Conservation (phyloP, 306 rosid species). For the Argentina anserina region DNA sequence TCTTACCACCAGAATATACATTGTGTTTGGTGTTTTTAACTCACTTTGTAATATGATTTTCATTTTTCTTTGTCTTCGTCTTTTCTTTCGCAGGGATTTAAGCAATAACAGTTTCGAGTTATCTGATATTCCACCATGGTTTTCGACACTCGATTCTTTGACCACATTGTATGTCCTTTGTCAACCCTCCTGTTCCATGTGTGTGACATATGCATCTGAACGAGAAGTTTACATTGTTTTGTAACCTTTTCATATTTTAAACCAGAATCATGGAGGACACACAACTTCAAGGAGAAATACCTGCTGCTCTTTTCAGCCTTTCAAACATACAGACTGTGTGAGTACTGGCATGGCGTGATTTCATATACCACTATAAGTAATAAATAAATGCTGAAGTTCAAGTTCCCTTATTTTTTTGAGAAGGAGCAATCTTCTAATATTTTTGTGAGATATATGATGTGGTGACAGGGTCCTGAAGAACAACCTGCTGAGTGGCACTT, state of each 20-base stretch:
- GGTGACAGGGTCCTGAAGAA: conserved; percentile 26
- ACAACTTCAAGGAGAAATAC: conserved; percentile 41
- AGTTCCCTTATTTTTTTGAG: not conserved
- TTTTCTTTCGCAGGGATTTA: conserved; percentile 39
- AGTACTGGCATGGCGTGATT: conserved; percentile 20
- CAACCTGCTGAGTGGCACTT: conserved; percentile 29
- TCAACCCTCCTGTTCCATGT: not conserved
- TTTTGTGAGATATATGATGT: not conserved
- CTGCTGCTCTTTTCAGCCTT: conserved; percentile 43
- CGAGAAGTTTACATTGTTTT: not conserved
- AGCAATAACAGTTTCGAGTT: conserved; percentile 52
- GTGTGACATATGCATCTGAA: not conserved
- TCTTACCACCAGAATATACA: not conserved
- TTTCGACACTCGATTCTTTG: conserved; percentile 34
- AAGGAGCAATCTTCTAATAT: not conserved
- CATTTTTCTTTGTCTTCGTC: not conserved
- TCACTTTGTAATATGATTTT: not conserved
- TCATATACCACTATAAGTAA: not conserved
- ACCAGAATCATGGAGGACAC: conserved; percentile 54
- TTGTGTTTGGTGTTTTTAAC: not conserved
- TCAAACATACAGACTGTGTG: conserved; percentile 51
- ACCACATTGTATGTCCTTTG: conserved; percentile 55
- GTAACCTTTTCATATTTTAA: not conserved
- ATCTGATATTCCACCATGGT: conserved; percentile 48
- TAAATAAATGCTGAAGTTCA: not conserved